These are phyloP conservation scores for Fraxinus sp. DNA, from an alignment of 305 asterid species.

Conservation along the genomic window DNA sequence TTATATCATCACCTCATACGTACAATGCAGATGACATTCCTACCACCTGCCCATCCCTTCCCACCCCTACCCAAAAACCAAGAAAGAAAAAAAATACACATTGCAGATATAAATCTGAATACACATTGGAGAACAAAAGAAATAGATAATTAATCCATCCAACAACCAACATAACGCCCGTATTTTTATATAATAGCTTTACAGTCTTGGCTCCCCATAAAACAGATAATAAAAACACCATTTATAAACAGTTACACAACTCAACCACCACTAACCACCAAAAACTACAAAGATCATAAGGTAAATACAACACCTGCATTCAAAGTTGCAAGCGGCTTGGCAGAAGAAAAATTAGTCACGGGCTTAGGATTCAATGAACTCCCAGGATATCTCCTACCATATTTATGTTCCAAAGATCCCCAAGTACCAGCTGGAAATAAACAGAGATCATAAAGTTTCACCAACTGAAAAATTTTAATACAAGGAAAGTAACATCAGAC, in stretches of 20 bases:
- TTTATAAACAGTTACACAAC: not conserved
- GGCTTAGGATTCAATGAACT: conserved; percentile 43
- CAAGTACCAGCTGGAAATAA: conserved; percentile 49
- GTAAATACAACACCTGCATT: conserved; percentile 40
- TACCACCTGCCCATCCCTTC: not conserved
- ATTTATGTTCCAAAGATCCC: conserved; percentile 55
- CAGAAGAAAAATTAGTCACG: conserved; percentile 39
- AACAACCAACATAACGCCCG: not conserved
- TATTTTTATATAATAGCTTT: conserved; percentile 11
- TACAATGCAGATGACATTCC: not conserved
- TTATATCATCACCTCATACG: conserved; percentile 13
- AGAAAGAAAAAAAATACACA: not conserved
- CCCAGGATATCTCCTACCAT: conserved; percentile 45
- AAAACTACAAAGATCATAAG: not conserved
- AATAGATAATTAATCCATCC: too few species aligned
- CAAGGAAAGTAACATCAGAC: not conserved
- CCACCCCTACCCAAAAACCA: not conserved
- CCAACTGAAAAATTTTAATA: not conserved
- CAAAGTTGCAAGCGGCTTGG: conserved; percentile 45
- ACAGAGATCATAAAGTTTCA: too few species aligned
- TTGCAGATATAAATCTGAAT: not conserved
- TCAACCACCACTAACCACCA: not conserved
- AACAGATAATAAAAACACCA: not conserved
- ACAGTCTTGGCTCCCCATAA: not conserved
- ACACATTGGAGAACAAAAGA: not conserved